Conservation (phyloP, 345 rosid species). For the Heritiera littoralis region DNA sequence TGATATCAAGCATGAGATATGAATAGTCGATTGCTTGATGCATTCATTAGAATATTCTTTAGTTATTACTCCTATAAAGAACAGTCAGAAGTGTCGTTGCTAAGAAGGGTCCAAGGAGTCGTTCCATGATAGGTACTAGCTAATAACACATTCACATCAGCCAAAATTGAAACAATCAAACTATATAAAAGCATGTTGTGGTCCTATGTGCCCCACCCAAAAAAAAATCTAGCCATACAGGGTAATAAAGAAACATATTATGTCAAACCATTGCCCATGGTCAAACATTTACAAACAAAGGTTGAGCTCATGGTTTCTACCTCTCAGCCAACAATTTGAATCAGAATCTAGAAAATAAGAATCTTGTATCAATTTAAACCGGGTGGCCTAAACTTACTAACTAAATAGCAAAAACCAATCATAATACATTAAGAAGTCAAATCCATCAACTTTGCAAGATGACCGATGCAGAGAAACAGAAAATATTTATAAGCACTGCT, state of each 20-base stretch:
- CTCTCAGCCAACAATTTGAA: not conserved
- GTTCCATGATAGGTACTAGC: constrained; percentile 3
- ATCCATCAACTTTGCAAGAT: not conserved
- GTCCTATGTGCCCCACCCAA: not conserved
- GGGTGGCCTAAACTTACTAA: not conserved
- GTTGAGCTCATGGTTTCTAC: not conserved
- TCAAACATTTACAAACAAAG: not conserved
- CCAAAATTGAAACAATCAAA: not conserved
- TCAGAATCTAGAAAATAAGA: constrained; percentile 9
- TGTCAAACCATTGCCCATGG: not conserved
- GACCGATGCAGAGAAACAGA: constrained; percentile 2
- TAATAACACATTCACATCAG: constrained; percentile 14
- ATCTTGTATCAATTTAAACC: not conserved
- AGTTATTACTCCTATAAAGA: not conserved
- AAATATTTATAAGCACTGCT: not conserved
- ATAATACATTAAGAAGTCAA: not conserved
- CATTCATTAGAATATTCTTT: not conserved
- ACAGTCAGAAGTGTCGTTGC: not conserved
- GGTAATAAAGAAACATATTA: not conserved
- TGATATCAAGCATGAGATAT: not conserved
- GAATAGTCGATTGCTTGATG: not conserved
- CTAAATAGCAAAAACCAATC: not conserved
- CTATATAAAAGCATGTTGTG: not conserved
- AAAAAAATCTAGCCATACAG: not conserved
- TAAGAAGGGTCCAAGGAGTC: not conserved